Percentiles rank a stretch among this genome's conserved stretches.
phyloP scores from a whole-genome alignment of 2,329 filamentous ascomycete genomes.

The Scytalidium lignicola region DNA sequence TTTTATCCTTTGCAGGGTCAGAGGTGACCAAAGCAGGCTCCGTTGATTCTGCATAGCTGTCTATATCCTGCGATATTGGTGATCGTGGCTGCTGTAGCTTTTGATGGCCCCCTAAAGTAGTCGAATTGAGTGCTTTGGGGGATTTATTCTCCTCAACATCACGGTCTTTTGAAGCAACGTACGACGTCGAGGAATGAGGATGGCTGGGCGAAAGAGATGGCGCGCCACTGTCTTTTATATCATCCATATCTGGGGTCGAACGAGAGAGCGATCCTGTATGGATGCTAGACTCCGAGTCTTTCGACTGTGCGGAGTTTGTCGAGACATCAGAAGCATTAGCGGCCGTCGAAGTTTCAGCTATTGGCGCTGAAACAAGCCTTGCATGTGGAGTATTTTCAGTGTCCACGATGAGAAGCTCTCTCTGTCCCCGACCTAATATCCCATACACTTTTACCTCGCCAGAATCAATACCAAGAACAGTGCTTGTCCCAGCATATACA shows the following conservation, averaged over 20 bases:
- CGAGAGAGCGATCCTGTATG: not conserved
- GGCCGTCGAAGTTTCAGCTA: not conserved
- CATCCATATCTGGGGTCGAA: not conserved
- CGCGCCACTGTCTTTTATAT: not conserved
- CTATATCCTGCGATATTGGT: too few relatives aligned
- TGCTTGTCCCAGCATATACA: constrained; percentile 69
- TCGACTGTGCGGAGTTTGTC: not conserved
- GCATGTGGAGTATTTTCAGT: constrained; percentile 27
- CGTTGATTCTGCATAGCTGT: too few relatives aligned
- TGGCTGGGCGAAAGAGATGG: too few relatives aligned
- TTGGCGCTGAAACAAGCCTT: constrained; percentile 17
- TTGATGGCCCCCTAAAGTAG: too few relatives aligned
- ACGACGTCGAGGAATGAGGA: too few relatives aligned
- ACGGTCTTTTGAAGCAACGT: too few relatives aligned
- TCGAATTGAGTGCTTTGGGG: too few relatives aligned
- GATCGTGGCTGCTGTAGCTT: too few relatives aligned
- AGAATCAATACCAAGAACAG: constrained; percentile 59
- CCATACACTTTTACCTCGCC: constrained; percentile 67
- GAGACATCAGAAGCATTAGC: not conserved
- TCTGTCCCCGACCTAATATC: constrained; percentile 63
- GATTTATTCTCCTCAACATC: too few relatives aligned
- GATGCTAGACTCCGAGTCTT: not conserved
- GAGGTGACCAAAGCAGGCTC: not conserved
- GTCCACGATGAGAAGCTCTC: constrained; percentile 64
- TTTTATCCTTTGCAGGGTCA: not conserved